Conservation (phyloP, 495 filamentous ascomycete species). For the Cladorrhinum samala region DNA sequence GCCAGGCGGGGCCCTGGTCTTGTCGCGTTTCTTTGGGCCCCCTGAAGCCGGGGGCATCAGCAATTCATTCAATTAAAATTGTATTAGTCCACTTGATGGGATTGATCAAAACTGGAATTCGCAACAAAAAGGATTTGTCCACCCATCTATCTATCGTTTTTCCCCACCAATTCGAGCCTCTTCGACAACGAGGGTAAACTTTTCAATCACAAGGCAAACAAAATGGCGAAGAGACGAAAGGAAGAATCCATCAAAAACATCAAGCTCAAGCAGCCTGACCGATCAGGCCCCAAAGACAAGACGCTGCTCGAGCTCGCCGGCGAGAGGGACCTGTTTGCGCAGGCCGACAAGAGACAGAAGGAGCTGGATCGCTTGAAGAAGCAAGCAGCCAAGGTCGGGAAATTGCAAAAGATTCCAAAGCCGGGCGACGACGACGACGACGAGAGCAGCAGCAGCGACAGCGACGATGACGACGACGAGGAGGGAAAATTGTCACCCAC, state of each 20-base stretch:
- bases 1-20: not conserved
- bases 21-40: not conserved
- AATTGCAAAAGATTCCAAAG: not conserved
- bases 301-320: slow-evolving; percentile 62
- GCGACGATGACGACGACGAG: slow-evolving; percentile 21
- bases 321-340: slow-evolving; percentile 47
- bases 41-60: too few species aligned
- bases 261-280: slow-evolving; percentile 55
- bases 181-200: too few species aligned
- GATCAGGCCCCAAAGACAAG: slow-evolving; percentile 44
- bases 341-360: slow-evolving; percentile 27
- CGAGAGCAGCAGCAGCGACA: slow-evolving; percentile 23
- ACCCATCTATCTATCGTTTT: too few species aligned
- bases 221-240: slow-evolving; percentile 42
- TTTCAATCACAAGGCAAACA: not conserved
- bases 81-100: too few species aligned
- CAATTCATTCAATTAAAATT: too few species aligned
- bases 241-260: slow-evolving; percentile 45
- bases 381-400: too few species aligned
- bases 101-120: too few species aligned
- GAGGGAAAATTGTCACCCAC: slow-evolving; percentile 28
- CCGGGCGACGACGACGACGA: slow-evolving; percentile 9
- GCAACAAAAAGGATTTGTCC: too few species aligned
- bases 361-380: too few species aligned
- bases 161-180: too few species aligned